Evolutionary conservation across 495 filamentous ascomycete species (phyloP).

Genomic region (Penicillium pancosmium): DNA sequence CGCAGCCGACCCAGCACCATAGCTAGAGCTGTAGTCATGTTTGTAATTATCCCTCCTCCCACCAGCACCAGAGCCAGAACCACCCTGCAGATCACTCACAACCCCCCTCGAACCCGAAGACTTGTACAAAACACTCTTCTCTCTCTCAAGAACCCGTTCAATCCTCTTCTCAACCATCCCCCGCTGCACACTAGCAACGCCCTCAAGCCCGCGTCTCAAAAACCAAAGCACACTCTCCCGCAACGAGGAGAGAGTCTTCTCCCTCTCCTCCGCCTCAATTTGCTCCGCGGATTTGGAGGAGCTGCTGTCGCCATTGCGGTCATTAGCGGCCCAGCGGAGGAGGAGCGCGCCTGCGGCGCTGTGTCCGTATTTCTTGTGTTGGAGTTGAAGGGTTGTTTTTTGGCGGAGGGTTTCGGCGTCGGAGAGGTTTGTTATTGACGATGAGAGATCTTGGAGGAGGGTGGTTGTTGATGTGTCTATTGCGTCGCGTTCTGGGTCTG

Average conservation of each 20-base stretch:
- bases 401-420: constrained; percentile 81
- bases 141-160: constrained; percentile 82
- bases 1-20: background rate
- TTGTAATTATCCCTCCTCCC: background rate
- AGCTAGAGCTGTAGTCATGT: background rate
- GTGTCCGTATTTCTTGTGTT: constrained; percentile 67
- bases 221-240: constrained; percentile 85
- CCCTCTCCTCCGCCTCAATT: constrained; percentile 66
- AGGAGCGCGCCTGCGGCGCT: constrained; percentile 28
- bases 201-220: constrained; percentile 71
- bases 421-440: constrained; percentile 72
- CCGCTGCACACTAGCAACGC: constrained; percentile 74
- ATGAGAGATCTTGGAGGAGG: constrained; percentile 79
- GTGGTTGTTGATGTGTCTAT: constrained; percentile 84
- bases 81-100: background rate
- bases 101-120: constrained; percentile 10
- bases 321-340: constrained; percentile 70
- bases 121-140: constrained; percentile 82
- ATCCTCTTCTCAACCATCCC: constrained; percentile 90
- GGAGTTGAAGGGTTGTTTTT: constrained; percentile 64
- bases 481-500: constrained; percentile 71
- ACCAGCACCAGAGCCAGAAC: constrained; percentile 10
- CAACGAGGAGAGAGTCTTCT: constrained; percentile 59
- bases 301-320: constrained; percentile 36
- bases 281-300: constrained; percentile 62